Base-by-base conservation (phyloP, 2,329 filamentous ascomycete genomes). In the Alternaria atra region DNA sequence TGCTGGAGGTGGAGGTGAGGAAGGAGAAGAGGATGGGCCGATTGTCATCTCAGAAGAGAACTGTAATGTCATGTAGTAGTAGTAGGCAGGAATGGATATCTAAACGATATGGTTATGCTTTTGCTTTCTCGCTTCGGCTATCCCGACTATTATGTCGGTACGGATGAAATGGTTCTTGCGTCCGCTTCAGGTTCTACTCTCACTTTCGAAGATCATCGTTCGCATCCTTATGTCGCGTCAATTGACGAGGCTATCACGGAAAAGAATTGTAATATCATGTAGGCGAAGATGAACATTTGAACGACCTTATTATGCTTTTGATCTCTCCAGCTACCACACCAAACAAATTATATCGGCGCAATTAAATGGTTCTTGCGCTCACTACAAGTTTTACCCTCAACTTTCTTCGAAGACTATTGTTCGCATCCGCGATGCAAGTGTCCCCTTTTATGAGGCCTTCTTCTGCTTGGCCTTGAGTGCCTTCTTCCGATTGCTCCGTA, bases 401-500 rank as follows among this genome's bases (percentile, higher is more conserved):
- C 20, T 20, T 20, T 58, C 8, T 6, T 52, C 5, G 34, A 23
- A 53, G 34, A 44, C 27, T 20, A 25, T 43, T 0, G 2, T 30
- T 10, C 34, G 40, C 2, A 27, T 32, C 51, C 13, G 20, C 32
- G 35, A 30, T 29, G 30, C 23, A 20, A 17, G 6, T 23, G n/a
- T 15, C 4, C 13, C 10, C 20, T 20, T 55, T 66, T 66, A 79
- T 20, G 69, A 75, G 62, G 90, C 88, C 89, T 96, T 95, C 89
- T 97, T 97, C 85, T 91, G 90, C 58, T 91, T 90, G 82, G 93
- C 94, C 87, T 98, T 99, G 70, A 93, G 90, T 4, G 93, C 93
- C 88, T 95, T 97, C 89, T 98, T 98, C 80, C 91, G 87, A 85
- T 97, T 97, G 86, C 94, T 98, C 80, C 92, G 89, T 83, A 99